Conservation (phyloP, 176 grass and related monocot species). For the Cenchrus fungigraminus region DNA sequence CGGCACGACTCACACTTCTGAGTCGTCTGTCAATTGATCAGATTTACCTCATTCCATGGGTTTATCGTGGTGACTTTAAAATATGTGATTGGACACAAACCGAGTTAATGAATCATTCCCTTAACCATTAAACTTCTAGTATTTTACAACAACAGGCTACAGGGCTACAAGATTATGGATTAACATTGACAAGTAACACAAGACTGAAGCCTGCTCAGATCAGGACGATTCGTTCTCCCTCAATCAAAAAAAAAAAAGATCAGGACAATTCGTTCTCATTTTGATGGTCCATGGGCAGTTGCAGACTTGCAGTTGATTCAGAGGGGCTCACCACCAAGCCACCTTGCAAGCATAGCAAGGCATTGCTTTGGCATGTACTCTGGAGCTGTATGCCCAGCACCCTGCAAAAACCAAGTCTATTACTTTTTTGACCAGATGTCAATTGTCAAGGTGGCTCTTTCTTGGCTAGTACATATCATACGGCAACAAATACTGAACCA, state of each 20-base stretch:
- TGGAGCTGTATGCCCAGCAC: constrained; percentile 61
- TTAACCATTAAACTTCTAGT: too few relatives aligned
- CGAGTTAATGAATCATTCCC: too few relatives aligned
- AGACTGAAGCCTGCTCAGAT: too few relatives aligned
- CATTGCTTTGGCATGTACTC: constrained; percentile 69
- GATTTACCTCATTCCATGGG: not conserved
- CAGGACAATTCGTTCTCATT: too few relatives aligned
- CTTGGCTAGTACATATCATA: not conserved
- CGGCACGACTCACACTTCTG: not conserved
- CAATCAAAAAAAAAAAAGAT: too few relatives aligned
- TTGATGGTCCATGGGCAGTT: too few relatives aligned
- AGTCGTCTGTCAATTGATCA: not conserved
- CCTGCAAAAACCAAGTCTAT: constrained; percentile 30
- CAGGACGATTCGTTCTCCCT: too few relatives aligned
- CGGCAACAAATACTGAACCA: not conserved
- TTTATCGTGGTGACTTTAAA: not conserved
- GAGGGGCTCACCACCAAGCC: constrained; percentile 42
- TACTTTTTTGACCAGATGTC: too few relatives aligned
- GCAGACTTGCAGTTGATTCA: not conserved
- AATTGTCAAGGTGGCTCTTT: not conserved
- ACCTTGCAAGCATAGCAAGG: constrained; percentile 52
- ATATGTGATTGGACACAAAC: too few relatives aligned
- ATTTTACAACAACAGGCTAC: too few relatives aligned
- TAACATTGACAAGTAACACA: too few relatives aligned
- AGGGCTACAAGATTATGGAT: too few relatives aligned